Percentiles rank a stretch among this genome's conserved stretches.
phyloP scores from a whole-genome alignment of 805 yeast genomes.

The Monosporozyma unispora region DNA sequence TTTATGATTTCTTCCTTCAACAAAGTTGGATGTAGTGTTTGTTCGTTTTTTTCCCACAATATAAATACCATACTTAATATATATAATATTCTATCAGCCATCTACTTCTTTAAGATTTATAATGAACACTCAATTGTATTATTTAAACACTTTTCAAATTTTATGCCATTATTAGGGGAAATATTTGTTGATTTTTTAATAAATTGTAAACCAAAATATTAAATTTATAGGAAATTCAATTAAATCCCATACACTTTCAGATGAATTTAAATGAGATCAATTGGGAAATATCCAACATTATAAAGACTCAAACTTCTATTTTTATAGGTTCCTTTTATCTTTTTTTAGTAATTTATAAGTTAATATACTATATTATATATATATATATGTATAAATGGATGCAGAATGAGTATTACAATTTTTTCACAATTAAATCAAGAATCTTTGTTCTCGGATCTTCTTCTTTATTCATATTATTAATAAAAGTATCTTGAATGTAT shows the following conservation, averaged over 20 bases:
- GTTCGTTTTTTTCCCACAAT: neutral
- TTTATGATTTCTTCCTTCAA: constrained; percentile 85
- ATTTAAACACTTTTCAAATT: too few relatives aligned
- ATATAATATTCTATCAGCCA: neutral
- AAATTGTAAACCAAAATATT: too few relatives aligned
- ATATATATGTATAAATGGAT: neutral
- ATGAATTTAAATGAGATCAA: too few relatives aligned
- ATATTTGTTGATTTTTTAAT: neutral
- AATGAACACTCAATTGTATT: neutral
- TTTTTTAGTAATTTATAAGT: neutral
- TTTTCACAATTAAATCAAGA: constrained; percentile 27
- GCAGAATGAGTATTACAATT: constrained; percentile 14
- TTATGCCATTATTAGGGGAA: neutral
- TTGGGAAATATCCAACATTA: too few relatives aligned
- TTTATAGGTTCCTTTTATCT: neutral
- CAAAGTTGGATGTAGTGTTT: constrained; percentile 69
- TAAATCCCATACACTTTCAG: too few relatives aligned
- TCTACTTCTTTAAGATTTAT: too few relatives aligned
- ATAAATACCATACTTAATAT: constrained; percentile 2
- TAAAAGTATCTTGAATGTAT: constrained; percentile 27
- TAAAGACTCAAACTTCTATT: too few relatives aligned
- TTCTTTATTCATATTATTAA: constrained; percentile 20
- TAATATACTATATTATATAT: neutral
- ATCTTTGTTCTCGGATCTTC: constrained; percentile 26
- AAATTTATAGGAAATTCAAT: too few relatives aligned